phyloP scores from a whole-genome alignment of 192 early-diverging fungal genomes.

The Entrophospora sp. region DNA sequence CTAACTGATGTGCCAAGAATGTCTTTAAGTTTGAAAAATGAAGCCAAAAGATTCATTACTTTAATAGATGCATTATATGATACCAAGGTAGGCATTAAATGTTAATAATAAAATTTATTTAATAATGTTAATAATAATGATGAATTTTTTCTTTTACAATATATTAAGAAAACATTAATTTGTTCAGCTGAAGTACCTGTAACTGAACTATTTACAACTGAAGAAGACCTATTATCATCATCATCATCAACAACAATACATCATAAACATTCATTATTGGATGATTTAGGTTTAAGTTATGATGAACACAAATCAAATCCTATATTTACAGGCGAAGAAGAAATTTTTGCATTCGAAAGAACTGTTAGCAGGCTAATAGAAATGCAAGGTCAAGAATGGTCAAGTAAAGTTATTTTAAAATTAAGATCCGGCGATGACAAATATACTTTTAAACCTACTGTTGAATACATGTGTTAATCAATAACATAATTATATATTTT shows the following conservation, averaged over 20 bases:
- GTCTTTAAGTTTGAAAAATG: constrained; percentile 51
- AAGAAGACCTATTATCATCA: constrained; percentile 40
- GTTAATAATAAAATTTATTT: no score
- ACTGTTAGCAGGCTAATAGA: constrained; percentile 85
- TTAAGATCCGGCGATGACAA: neutral
- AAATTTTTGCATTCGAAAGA: constrained; percentile 92
- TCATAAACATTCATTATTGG: constrained; percentile 51
- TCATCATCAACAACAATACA: constrained; percentile 28
- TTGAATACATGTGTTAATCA: neutral
- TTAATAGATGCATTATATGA: constrained; percentile 92
- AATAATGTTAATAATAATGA: no score
- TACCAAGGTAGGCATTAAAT: constrained; percentile 35
- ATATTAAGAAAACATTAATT: constrained; percentile 48
- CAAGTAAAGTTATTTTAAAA: constrained; percentile 21
- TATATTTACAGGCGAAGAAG: constrained; percentile 80
- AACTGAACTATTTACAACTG: constrained; percentile 61
- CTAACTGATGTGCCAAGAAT: constrained; percentile 69
- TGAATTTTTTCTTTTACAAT: no score
- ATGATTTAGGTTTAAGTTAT: constrained; percentile 39
- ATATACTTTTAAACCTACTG: neutral
- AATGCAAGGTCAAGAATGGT: constrained; percentile 82
- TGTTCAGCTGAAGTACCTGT: constrained; percentile 63
- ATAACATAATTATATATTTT: no score
- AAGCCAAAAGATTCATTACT: constrained; percentile 89
- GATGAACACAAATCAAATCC: constrained; percentile 42